Conservation (phyloP, 2,329 filamentous ascomycete species). For the Aquanectria penicillioides region DNA sequence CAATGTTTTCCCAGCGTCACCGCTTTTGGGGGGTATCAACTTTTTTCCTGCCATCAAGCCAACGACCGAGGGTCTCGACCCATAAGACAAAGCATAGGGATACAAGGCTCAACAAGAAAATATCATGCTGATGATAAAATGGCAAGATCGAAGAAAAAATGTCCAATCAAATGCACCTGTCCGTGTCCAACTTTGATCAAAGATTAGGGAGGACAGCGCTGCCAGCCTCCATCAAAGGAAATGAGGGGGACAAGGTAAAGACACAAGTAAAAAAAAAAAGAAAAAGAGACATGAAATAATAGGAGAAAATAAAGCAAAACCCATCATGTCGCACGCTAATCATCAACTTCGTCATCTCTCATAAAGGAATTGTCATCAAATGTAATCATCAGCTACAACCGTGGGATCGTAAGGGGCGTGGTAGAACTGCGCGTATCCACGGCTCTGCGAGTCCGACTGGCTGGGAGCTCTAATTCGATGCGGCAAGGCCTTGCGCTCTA, state of each 20-base stretch:
- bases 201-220: slow-evolving; percentile 11
- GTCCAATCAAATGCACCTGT: slow-evolving; percentile 23
- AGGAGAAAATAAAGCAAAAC: too few relatives aligned
- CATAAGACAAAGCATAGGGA: slow-evolving; percentile 40
- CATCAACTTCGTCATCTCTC: slow-evolving; percentile 44
- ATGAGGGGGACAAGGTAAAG: slow-evolving; percentile 27
- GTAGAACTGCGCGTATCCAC: slow-evolving; percentile 43
- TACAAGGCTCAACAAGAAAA: slow-evolving; percentile 37
- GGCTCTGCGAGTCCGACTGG: slow-evolving; percentile 57
- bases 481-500: slow-evolving; percentile 55
- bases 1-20: slow-evolving; percentile 37
- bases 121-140: slow-evolving; percentile 31
- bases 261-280: slow-evolving; percentile 32
- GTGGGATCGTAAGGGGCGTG: slow-evolving; percentile 46
- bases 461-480: slow-evolving; percentile 59
- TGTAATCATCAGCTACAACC: slow-evolving; percentile 42
- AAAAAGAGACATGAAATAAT: too few relatives aligned
- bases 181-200: slow-evolving; percentile 1
- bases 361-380: slow-evolving; percentile 45
- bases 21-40: slow-evolving; percentile 50
- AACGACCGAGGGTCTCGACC: slow-evolving; percentile 36
- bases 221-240: slow-evolving; percentile 9
- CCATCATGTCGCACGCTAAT: slow-evolving; percentile 37
- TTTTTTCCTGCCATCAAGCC: slow-evolving; percentile 43
- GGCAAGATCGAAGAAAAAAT: slow-evolving; percentile 17